Evolutionary conservation across 371 early-diverging fungal genomes (phyloP), one percentile per base, ranked within the genome.

Genomic region (Capniomyces stellatus): DNA sequence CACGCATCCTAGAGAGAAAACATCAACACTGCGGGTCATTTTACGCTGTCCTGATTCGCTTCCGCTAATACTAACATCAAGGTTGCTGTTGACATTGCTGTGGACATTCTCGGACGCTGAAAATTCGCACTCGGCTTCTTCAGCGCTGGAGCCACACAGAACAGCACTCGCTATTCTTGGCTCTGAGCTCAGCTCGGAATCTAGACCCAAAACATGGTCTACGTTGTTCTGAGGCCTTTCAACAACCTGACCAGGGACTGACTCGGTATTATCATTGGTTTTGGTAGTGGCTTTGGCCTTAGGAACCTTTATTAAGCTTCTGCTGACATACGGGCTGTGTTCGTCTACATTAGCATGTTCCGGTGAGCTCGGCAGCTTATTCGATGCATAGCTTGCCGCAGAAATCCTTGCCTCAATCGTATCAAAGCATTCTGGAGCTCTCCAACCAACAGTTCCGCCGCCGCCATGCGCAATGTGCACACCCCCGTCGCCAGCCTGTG

Each of bases 1-100:
- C 2, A 95, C 85, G 67, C 92, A 93, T 1, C 98, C 98, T 30
- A 84, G 75, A 1, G 94, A 88, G 60, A 98, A 98, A 31, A 98
- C 81, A 63, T 98, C 98, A 43, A 95, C 83, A 0, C 89, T 82
- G 1, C 82, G 69, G 2, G 95, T 91, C 54, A 94, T 82, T 25
- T 88, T 74, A 3, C 76, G 47, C 19, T 55, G 6, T 8, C 23
- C 18, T 3, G 2, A 3, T 6, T 30, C n/a, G 2, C 22, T 21
- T n/a, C 21, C n/a, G 18, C 23, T 51, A 48, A 19, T 3, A 19
- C 23, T 23, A n/a, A 39, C 35, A 12, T 29, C 23, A 12, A 51
- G 8, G 22, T n/a, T 51, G 31, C 24, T 35, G 2, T 29, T 29
- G 49, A 24, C 8, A 27, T n/a, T 27, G 28, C n/a, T 24, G n/a